These are phyloP conservation scores for Botryotinia convoluta DNA, from an alignment of 2,329 filamentous ascomycete species.

Conservation along the genomic window DNA sequence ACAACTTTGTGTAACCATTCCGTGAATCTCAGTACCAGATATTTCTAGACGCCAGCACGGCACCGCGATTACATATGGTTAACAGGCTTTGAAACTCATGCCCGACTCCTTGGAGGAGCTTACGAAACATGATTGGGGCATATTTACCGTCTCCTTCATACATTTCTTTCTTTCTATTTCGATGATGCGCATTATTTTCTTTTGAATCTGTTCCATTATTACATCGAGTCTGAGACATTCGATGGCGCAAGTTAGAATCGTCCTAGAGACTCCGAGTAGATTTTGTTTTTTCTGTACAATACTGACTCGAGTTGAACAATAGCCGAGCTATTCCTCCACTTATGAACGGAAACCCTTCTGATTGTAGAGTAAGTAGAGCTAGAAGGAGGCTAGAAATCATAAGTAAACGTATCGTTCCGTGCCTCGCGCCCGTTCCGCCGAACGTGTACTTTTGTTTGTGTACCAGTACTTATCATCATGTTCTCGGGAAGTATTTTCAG, in stretches of 20 bases:
- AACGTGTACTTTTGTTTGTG: neutral
- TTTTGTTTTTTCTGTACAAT: neutral
- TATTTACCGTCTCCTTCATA: neutral
- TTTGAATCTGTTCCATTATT: neutral
- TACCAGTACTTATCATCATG: neutral
- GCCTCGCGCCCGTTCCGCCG: neutral
- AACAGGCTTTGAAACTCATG: neutral
- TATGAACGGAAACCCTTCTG: neutral
- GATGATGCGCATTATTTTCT: neutral
- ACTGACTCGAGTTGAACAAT: neutral
- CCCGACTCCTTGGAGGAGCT: neutral
- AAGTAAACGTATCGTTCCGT: neutral
- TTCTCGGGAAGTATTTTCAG: neutral
- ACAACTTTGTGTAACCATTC: neutral
- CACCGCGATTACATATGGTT: neutral
- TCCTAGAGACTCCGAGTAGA: neutral
- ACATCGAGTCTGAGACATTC: conserved; percentile 1
- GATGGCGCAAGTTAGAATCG: neutral
- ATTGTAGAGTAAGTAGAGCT: neutral
- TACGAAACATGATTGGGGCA: neutral
- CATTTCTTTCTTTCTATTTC: neutral
- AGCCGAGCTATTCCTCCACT: neutral
- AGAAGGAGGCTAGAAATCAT: neutral
- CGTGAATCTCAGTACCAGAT: neutral
- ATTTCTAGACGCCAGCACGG: neutral